Evolutionary conservation across 2,329 filamentous ascomycete species (phyloP), one percentile per base, ranked within the genome.

Genomic region (Colletotrichum tofieldiae): DNA sequence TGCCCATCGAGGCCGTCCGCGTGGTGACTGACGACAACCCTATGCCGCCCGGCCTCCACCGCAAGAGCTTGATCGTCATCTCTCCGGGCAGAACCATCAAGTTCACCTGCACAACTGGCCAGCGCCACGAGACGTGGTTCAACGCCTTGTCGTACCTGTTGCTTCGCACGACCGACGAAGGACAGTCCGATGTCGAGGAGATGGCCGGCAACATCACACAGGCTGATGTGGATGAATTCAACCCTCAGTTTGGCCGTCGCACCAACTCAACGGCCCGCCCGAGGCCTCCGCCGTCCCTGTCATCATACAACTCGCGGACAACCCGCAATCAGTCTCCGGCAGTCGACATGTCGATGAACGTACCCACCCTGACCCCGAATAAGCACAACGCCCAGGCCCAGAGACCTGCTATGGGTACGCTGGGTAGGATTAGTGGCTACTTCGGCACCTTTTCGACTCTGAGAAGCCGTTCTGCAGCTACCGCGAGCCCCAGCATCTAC

Each of bases 81-180:
- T 96, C 96, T 1, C 95, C 95, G 26, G 95, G 95, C 61, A 91
- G 96, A 75, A 92, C 92, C 20, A 91, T 99, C 83, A 96, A 98
- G 82, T 97, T 99, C 76, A 99, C 96, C 1, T 97, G 96, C 74
- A 92, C 94, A 2, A 99, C 96, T 3, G 93, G 94, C 47, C 95
- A 98, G 80, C 90, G 96, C 73, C 96, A 99, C 79, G 96, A 99
- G 84, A 98, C 95, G 0, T 99, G 96, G 96, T 98, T 96, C 87
- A 98, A 98, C 79, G 95, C 96, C 0, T 87, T 99, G 66, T 97
- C 94, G 1, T 99, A 99, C 80, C 89, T 99, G 18, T 88, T 98
- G 45, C 88, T 98, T 39, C 92, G 95, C 56, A 95, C 92, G 35
- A 87, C 90, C 41, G 85, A 88, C 26, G 92, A 93, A 47, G 88